Evolutionary conservation across 2,329 filamentous ascomycete species (phyloP).

Genomic region (Exophiala dermatitidis): DNA sequence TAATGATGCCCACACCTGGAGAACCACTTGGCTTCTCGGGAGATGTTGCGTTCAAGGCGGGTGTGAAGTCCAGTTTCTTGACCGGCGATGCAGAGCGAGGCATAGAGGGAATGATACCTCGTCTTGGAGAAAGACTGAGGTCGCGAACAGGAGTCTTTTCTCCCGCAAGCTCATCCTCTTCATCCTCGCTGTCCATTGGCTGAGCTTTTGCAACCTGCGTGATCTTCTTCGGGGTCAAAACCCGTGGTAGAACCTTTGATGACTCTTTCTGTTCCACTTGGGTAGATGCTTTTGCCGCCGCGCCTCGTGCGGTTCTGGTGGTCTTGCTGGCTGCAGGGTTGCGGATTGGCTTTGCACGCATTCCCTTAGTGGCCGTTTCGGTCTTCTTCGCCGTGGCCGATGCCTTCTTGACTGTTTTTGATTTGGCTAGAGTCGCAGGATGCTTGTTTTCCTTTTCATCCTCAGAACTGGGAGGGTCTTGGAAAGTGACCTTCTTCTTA

Average conservation of each 20-base stretch:
- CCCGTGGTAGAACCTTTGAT: constrained; percentile 27
- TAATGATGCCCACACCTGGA: constrained; percentile 35
- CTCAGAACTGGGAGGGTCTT: constrained; percentile 31
- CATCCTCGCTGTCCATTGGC: constrained; percentile 30
- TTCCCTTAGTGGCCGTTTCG: constrained; percentile 31
- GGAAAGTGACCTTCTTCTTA: constrained; percentile 44
- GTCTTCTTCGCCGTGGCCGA: constrained; percentile 25
- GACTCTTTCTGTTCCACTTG: constrained; percentile 21
- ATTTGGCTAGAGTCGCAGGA: constrained; percentile 22
- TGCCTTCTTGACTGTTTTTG: constrained; percentile 27
- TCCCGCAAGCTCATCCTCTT: constrained; percentile 38
- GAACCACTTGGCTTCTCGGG: constrained; percentile 32
- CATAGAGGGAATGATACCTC: constrained; percentile 29
- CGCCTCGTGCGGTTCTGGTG: constrained; percentile 29
- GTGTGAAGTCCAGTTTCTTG: constrained; percentile 35
- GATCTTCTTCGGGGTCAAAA: constrained; percentile 44
- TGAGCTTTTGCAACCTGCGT: constrained; percentile 40
- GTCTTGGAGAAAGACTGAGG: constrained; percentile 32
- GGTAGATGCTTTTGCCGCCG: constrained; percentile 17
- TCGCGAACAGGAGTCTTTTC: constrained; percentile 32
- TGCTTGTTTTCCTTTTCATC: constrained; percentile 37
- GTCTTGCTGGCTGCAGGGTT: constrained; percentile 33
- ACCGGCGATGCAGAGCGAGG: constrained; percentile 31
- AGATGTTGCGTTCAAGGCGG: constrained; percentile 19
- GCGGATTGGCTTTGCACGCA: constrained; percentile 42